A percentile compares a stretch with the other conserved stretches of the same genome.
Evolutionary conservation across 495 filamentous ascomycete species (phyloP).

Genomic region (Podospora anserina): DNA sequence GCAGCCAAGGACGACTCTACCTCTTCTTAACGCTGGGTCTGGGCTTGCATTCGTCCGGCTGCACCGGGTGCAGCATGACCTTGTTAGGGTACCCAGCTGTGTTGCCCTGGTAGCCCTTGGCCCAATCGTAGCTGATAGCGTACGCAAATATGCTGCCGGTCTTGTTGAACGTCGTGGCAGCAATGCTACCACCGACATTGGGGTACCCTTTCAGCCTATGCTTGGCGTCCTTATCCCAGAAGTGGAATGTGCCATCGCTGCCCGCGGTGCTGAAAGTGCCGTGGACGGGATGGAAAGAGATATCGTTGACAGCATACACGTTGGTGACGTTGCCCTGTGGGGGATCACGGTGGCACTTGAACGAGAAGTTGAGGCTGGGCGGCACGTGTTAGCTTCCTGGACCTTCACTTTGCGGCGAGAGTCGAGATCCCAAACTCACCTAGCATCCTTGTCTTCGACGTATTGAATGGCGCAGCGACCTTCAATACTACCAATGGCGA

Average conservation of each 20-base stretch:
- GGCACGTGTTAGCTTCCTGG: conserved; percentile 9
- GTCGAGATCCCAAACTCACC: conserved; percentile 38
- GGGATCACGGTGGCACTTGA: conserved; percentile 89
- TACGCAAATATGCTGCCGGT: conserved; percentile 86
- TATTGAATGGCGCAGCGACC: conserved; percentile 90
- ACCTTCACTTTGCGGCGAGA: background rate
- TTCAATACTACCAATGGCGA: conserved; percentile 86
- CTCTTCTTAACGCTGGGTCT: conserved; percentile 42
- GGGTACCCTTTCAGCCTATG: conserved; percentile 88
- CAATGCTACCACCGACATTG: conserved; percentile 79
- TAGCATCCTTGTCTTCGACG: conserved; percentile 81
- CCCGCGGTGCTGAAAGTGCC: conserved; percentile 93
- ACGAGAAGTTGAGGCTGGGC: conserved; percentile 76
- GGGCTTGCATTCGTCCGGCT: conserved; percentile 62
- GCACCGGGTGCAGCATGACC: conserved; percentile 87
- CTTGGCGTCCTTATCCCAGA: conserved; percentile 94
- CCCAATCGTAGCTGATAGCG: conserved; percentile 94
- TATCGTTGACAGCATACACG: conserved; percentile 87
- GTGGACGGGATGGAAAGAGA: conserved; percentile 83
- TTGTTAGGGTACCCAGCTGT: conserved; percentile 69
- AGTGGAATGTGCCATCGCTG: conserved; percentile 88
- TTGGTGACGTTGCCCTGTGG: conserved; percentile 62
- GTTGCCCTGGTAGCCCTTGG: conserved; percentile 80
- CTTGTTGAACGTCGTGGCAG: conserved; percentile 76
- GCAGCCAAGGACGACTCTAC: conserved; percentile 20